Evolutionary conservation across 2,329 filamentous ascomycete species (phyloP), one percentile per base, ranked within the genome.

Genomic region (Hypoxylon sp.): DNA sequence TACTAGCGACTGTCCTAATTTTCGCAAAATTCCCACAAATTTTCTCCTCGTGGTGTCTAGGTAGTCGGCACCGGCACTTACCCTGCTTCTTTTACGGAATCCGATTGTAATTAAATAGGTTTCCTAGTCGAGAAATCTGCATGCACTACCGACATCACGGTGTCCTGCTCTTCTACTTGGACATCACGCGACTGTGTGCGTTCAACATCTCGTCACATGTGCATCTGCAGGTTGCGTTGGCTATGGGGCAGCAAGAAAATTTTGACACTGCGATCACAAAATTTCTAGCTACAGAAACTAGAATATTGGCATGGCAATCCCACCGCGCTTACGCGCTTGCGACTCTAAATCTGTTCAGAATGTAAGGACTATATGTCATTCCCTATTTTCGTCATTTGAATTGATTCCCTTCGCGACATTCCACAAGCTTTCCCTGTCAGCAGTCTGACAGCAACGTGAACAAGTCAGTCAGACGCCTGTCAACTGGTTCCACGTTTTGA

Each of bases 351-450:
- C 37, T 56, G 32, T 45, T 56, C 47, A 29, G 27, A 47, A 27
- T 32, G 19, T n/a, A 41, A 43, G 41, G 62, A 47, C 53, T 54
- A 32, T 53, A 43, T 48, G 47, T 47, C 32, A 50, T 23, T 27
- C 45, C 75, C 73, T 75, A 77, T 55, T 43, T 25, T 23, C 51
- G 23, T 70, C 73, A 2, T 14, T 34, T 12, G 9, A 34, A 34
- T 34, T 70, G 46, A 79, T 69, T 74, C 19, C 77, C 77, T 62
- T 76, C 78, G 12, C 78, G 74, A 76, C 78, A 82, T 64, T 80
- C 79, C 5, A 79, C 75, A 3, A 71, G 68, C 69, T 78, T 74
- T 1, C 56, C 27, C 2, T 69, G 63, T 68, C 62, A 68, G 60
- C 65, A 58, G 34, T 59, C 51, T 16, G 58, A 66, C 60, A 70